phyloP scores from a whole-genome alignment of 805 yeast species.

The Candida cerambycidarum region DNA sequence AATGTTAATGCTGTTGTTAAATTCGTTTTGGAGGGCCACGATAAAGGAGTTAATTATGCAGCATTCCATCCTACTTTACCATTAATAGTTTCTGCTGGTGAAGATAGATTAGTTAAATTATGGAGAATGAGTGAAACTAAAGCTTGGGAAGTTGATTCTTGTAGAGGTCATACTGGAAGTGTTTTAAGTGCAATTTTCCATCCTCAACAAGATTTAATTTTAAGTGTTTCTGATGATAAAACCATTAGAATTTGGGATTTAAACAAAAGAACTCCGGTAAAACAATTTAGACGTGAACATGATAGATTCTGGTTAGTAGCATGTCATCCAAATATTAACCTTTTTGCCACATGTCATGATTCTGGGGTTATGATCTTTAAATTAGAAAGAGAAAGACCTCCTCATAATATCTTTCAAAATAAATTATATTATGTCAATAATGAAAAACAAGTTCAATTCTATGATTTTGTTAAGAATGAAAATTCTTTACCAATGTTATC shows the following conservation, averaged over 20 bases:
- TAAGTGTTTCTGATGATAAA: constrained; percentile 94
- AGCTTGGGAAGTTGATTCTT: constrained; percentile 99
- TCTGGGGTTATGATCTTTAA: constrained; percentile 98
- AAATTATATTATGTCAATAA: constrained; percentile 72
- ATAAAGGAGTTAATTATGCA: constrained; percentile 98
- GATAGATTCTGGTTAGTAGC: constrained; percentile 94
- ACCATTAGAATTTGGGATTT: constrained; percentile 97
- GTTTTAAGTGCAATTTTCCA: constrained; percentile 89
- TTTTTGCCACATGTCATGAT: constrained; percentile 96
- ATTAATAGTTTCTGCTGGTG: constrained; percentile 91
- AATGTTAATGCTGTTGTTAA: constrained; percentile 92
- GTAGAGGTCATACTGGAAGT: constrained; percentile 95
- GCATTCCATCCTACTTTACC: constrained; percentile 97
- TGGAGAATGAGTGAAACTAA: constrained; percentile 98
- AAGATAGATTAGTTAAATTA: constrained; percentile 89
- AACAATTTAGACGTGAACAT: constrained; percentile 88
- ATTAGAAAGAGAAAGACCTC: constrained; percentile 96
- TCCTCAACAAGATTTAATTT: constrained; percentile 86
- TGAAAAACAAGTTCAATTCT: constrained; percentile 83
- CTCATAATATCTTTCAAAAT: constrained; percentile 71
- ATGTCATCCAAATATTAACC: constrained; percentile 84
- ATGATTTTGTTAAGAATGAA: constrained; percentile 64
- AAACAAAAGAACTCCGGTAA: constrained; percentile 88
- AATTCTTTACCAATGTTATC: constrained; percentile 77
- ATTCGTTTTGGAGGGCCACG: constrained; percentile 96